These are phyloP conservation scores for Candida pseudoviswanathii DNA, from an alignment of 1,139 yeast genomes.

Conservation along the genomic window DNA sequence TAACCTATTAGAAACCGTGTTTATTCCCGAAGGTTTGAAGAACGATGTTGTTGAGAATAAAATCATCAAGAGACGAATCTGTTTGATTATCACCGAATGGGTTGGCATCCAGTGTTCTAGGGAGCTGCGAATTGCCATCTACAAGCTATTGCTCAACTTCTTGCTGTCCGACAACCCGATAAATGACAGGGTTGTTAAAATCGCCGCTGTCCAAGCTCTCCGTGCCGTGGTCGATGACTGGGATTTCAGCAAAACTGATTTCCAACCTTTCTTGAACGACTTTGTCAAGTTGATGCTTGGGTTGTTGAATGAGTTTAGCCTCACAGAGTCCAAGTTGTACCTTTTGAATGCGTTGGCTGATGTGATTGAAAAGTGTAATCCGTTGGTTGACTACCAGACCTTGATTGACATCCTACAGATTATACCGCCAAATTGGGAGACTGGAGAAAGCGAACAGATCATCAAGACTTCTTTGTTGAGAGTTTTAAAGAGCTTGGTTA, in stretches of 20 bases:
- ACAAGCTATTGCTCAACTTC: constrained; percentile 52
- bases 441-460: constrained; percentile 61
- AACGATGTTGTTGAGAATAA: constrained; percentile 50
- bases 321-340: constrained; percentile 75
- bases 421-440: constrained; percentile 78
- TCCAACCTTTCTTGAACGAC: constrained; percentile 63
- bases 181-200: constrained; percentile 72
- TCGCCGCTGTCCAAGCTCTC: constrained; percentile 76
- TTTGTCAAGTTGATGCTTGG: constrained; percentile 51
- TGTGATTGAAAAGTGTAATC: constrained; percentile 65
- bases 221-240: constrained; percentile 77
- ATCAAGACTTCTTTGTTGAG: constrained; percentile 73
- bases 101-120: constrained; percentile 63
- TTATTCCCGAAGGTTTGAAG: constrained; percentile 67
- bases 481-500: constrained; percentile 62
- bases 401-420: constrained; percentile 57
- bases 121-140: constrained; percentile 60
- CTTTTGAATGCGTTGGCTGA: constrained; percentile 68
- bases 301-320: constrained; percentile 48
- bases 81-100: constrained; percentile 83
- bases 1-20: constrained; percentile 53
- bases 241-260: constrained; percentile 72
- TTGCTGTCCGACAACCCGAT: constrained; percentile 43
- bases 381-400: constrained; percentile 54
- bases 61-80: constrained; percentile 75